phyloP scores from a whole-genome alignment of 257 asterid species.

The Euphrasia confusa region DNA sequence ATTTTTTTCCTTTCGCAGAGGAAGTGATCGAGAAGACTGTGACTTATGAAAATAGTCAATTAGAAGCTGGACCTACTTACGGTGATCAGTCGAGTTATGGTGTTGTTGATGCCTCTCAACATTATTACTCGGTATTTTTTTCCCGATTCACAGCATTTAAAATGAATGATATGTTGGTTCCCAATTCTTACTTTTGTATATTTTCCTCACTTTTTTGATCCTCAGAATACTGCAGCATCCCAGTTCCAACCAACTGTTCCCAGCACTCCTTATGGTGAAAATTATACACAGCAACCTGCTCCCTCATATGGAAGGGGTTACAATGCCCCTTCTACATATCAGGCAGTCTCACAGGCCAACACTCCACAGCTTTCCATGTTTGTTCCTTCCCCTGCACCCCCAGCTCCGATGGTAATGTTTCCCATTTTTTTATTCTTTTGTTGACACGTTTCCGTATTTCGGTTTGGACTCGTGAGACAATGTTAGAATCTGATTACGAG shows the following conservation, averaged over 20 bases:
- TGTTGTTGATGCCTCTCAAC: conserved; percentile 50
- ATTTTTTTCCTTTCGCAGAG: conserved; percentile 34
- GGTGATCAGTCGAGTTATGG: conserved; percentile 49
- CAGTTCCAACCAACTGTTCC: conserved; percentile 46
- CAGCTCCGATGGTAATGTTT: conserved; percentile 45
- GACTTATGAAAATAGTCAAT: conserved; percentile 40
- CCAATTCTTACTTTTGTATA: conserved; percentile 17
- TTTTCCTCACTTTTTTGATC: conserved; percentile 18
- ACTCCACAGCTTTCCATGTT: conserved; percentile 57
- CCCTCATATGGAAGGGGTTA: conserved; percentile 39
- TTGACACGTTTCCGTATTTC: conserved; percentile 9
- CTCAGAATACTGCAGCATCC: conserved; percentile 50
- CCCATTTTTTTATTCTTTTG: conserved; percentile 19
- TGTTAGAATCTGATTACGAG: conserved; percentile 12
- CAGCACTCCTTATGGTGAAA: conserved; percentile 52
- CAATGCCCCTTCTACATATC: conserved; percentile 51
- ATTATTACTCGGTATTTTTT: conserved; percentile 52
- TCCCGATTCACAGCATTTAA: conserved; percentile 17
- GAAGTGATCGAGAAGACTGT: conserved; percentile 41
- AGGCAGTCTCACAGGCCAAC: conserved; percentile 48
- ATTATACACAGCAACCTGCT: conserved; percentile 55
- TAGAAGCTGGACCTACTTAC: conserved; percentile 44
- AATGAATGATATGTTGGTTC: conserved; percentile 4
- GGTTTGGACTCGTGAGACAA: conserved; percentile 11
- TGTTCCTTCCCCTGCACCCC: conserved; percentile 65